These are phyloP conservation scores for Cyclostephanos invisitatus DNA, from an alignment of 108 stramenopile genomes.

Conservation along the genomic window DNA sequence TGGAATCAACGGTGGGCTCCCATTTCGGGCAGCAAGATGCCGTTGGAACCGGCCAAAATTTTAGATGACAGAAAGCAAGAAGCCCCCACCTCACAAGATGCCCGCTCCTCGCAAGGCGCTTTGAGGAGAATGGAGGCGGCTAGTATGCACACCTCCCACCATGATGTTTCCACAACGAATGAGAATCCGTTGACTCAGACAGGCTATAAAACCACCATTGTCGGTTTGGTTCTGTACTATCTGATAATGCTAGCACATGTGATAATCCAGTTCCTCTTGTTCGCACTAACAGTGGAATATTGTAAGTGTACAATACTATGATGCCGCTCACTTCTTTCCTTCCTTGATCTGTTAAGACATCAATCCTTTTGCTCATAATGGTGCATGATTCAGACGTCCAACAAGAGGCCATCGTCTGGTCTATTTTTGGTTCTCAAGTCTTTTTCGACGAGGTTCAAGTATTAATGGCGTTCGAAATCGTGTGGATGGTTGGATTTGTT, in stretches of 20 bases:
- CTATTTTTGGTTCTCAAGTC: slow-evolving; percentile 8
- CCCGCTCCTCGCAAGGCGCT: background rate
- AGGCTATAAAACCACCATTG: slow-evolving; percentile 50
- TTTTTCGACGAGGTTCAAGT: slow-evolving; percentile 57
- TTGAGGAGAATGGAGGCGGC: background rate
- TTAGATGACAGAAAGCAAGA: slow-evolving; percentile 1
- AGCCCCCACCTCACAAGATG: background rate
- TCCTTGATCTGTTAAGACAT: background rate
- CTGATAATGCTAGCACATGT: slow-evolving; percentile 33
- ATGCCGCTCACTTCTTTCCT: background rate
- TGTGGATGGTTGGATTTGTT: slow-evolving; percentile 59
- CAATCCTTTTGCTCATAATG: background rate
- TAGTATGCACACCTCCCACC: too few species aligned
- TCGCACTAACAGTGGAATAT: slow-evolving; percentile 43
- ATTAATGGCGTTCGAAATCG: slow-evolving; percentile 57
- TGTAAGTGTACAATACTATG: slow-evolving; percentile 9
- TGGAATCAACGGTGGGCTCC: slow-evolving; percentile 54
- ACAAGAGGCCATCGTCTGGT: slow-evolving; percentile 25
- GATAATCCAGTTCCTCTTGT: slow-evolving; percentile 40
- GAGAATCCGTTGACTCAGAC: slow-evolving; percentile 42
- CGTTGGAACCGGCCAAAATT: slow-evolving; percentile 13
- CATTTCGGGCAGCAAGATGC: slow-evolving; percentile 37
- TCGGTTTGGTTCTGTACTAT: slow-evolving; percentile 52
- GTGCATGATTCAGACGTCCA: slow-evolving; percentile 12
- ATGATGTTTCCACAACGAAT: background rate